Percentiles rank a stretch among this genome's conserved stretches.
These are phyloP conservation scores for Fusarium drepaniforme DNA, from an alignment of 2,329 filamentous ascomycete species.

Conservation along the genomic window DNA sequence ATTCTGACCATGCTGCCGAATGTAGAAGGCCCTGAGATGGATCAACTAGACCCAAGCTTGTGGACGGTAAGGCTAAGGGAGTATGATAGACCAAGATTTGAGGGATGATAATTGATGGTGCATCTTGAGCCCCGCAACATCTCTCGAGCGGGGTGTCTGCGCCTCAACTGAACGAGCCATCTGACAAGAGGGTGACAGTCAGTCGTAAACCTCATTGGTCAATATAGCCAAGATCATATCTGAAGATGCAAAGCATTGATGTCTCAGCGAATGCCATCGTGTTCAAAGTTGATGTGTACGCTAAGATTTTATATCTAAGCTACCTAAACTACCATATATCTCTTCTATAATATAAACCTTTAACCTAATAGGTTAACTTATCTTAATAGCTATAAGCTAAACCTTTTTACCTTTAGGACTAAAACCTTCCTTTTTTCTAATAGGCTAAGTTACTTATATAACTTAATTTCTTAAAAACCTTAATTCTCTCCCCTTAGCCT, in stretches of 20 bases:
- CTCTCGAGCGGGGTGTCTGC: not conserved
- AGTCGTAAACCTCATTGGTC: not conserved
- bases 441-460: too few species aligned
- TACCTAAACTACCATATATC: too few species aligned
- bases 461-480: too few species aligned
- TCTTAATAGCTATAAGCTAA: too few species aligned
- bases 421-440: too few species aligned
- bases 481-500: too few species aligned
- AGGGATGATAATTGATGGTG: not conserved
- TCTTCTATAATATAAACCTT: too few species aligned
- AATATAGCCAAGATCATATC: not conserved
- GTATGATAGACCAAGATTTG: not conserved
- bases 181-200: not conserved
- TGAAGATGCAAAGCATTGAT: not conserved
- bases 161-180: not conserved
- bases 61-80: not conserved
- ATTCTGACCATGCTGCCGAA: not conserved
- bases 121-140: not conserved
- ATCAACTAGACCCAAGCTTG: not conserved
- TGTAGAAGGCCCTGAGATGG: not conserved
- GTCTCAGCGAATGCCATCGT: not conserved
- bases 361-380: too few species aligned
- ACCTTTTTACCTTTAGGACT: too few species aligned
- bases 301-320: too few species aligned
- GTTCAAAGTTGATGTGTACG: too few species aligned